Evolutionary conservation across 2,329 filamentous ascomycete species (phyloP).

Genomic region (Cadophora malorum): DNA sequence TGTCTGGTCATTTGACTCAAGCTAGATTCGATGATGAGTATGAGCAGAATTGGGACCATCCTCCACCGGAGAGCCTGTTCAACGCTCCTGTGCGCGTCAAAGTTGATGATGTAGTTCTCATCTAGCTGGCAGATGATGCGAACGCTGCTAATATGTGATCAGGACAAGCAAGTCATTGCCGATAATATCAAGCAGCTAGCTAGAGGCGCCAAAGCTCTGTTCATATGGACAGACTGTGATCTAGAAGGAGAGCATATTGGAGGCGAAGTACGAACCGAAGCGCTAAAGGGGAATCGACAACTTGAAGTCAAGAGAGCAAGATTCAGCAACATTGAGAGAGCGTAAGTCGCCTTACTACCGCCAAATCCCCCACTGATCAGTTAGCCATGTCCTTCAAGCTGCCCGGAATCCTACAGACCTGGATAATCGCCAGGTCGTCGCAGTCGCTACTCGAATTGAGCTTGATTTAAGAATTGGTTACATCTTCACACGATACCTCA

Average conservation of each 20-base stretch:
- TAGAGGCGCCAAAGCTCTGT: constrained; percentile 72
- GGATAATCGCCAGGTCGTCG: constrained; percentile 85
- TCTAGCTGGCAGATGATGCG: background rate
- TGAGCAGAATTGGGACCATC: constrained; percentile 76
- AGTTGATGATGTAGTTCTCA: constrained; percentile 60
- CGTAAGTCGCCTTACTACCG: constrained; percentile 57
- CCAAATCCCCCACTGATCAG: constrained; percentile 24
- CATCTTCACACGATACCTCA: constrained; percentile 89
- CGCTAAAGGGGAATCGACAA: constrained; percentile 71
- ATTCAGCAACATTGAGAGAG: constrained; percentile 96
- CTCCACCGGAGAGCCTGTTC: constrained; percentile 80
- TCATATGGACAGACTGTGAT: constrained; percentile 99
- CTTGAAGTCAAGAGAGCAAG: constrained; percentile 84
- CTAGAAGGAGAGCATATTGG: constrained; percentile 97
- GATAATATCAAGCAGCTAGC: constrained; percentile 86
- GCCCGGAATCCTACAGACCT: constrained; percentile 78
- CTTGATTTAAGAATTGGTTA: constrained; percentile 91
- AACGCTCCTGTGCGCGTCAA: constrained; percentile 75
- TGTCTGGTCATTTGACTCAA: constrained; percentile 85
- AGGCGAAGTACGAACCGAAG: constrained; percentile 84
- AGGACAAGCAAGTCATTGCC: constrained; percentile 83
- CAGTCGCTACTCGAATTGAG: constrained; percentile 88
- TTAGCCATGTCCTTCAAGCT: constrained; percentile 83
- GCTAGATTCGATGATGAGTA: constrained; percentile 77
- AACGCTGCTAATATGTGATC: background rate